Evolutionary conservation across 2,329 filamentous ascomycete species (phyloP).

Genomic region (Colletotrichum scovillei): DNA sequence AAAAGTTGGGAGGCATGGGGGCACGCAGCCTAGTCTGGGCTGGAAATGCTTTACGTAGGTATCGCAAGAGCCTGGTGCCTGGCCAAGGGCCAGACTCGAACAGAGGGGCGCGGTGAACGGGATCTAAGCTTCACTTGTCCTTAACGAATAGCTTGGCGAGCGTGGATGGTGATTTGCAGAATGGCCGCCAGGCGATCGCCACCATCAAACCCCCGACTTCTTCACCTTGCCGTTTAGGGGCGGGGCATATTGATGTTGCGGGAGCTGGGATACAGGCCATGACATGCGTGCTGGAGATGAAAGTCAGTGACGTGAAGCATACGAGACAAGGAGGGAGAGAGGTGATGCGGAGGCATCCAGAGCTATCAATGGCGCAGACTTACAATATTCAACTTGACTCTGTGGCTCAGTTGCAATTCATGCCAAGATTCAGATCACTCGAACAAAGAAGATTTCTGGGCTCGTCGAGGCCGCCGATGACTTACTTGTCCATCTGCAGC

Average conservation of each 20-base stretch:
- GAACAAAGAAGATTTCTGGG: not conserved
- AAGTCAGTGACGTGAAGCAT: not conserved
- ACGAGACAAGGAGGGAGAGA: not conserved
- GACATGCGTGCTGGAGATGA: not conserved
- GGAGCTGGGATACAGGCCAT: not conserved
- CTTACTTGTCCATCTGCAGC: not conserved
- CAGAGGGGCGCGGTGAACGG: not conserved
- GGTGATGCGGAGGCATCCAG: not conserved
- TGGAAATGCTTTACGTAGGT: not conserved
- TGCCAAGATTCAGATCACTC: not conserved
- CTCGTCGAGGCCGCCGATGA: constrained; percentile 3
- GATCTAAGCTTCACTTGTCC: not conserved
- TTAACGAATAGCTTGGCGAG: not conserved
- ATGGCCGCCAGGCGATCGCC: not conserved
- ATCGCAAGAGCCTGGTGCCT: not conserved
- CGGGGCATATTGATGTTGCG: too few species aligned
- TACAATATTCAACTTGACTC: not conserved
- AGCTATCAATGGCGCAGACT: not conserved
- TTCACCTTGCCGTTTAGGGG: not conserved
- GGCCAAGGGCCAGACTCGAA: not conserved
- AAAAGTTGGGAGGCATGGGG: too few species aligned
- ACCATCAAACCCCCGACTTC: not conserved
- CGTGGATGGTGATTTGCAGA: not conserved
- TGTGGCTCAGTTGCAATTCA: not conserved
- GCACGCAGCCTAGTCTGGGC: not conserved